Percentiles rank a stretch among this genome's conserved stretches.
phyloP scores from a whole-genome alignment of 1,139 yeast genomes.

The Geotrichum histeridarum region DNA sequence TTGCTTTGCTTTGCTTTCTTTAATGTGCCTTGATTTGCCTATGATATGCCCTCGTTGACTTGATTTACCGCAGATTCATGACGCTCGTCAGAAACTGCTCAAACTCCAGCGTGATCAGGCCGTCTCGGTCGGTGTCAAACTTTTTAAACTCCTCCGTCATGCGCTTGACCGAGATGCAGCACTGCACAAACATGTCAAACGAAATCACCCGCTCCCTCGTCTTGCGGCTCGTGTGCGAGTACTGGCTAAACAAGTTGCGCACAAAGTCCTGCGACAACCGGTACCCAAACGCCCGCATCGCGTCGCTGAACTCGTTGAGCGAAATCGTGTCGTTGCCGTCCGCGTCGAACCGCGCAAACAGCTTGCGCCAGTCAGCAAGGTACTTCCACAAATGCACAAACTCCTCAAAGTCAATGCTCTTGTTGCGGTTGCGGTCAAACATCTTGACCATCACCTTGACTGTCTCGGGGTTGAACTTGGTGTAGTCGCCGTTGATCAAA shows the following conservation, averaged over 20 bases:
- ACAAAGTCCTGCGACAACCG: constrained; percentile 59
- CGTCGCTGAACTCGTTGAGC: constrained; percentile 61
- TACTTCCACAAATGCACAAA: constrained; percentile 71
- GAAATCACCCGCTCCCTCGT: constrained; percentile 55
- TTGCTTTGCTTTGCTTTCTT: too few relatives aligned
- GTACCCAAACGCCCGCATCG: constrained; percentile 68
- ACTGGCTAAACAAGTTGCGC: constrained; percentile 55
- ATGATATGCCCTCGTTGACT: not conserved
- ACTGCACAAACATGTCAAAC: constrained; percentile 78
- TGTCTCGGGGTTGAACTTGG: constrained; percentile 60
- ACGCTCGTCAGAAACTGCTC: constrained; percentile 73
- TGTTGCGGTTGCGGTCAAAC: constrained; percentile 50
- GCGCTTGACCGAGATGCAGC: constrained; percentile 69
- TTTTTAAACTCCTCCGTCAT: constrained; percentile 75
- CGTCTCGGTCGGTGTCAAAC: constrained; percentile 70
- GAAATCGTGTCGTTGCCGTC: constrained; percentile 60
- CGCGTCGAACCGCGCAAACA: constrained; percentile 59
- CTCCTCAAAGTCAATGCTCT: constrained; percentile 56
- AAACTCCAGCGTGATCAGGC: constrained; percentile 70
- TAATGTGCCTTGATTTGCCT: too few relatives aligned
- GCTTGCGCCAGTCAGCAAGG: constrained; percentile 63
- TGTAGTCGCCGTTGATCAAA: constrained; percentile 55
- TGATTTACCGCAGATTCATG: constrained; percentile 31
- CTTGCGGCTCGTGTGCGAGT: constrained; percentile 43
- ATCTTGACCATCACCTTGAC: constrained; percentile 60